A percentile compares a stretch with the other conserved stretches of the same genome.
These are phyloP conservation scores for Lecanicillium sp. DNA, from an alignment of 2,329 filamentous ascomycete genomes.

Conservation along the genomic window DNA sequence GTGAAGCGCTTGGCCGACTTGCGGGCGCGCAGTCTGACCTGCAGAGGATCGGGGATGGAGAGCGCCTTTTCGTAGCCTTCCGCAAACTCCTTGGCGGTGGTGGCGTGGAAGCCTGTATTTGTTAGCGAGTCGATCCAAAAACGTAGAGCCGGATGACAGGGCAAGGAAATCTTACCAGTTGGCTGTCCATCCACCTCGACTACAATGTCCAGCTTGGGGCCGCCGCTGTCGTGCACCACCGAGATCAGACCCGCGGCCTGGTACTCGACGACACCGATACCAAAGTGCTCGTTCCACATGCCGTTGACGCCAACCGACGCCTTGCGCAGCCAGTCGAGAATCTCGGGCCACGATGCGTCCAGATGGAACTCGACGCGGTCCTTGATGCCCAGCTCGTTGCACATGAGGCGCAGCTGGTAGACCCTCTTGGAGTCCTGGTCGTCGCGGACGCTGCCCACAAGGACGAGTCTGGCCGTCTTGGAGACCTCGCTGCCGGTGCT, in stretches of 20 bases:
- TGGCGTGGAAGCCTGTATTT: slow-evolving; percentile 71
- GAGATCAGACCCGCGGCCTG: slow-evolving; percentile 89
- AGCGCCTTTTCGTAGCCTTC: slow-evolving; percentile 73
- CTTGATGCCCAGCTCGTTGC: slow-evolving; percentile 79
- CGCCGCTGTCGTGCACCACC: slow-evolving; percentile 89
- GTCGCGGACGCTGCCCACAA: slow-evolving; percentile 90
- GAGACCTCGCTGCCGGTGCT: slow-evolving; percentile 46
- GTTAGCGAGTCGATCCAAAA: slow-evolving; percentile 20
- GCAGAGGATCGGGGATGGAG: slow-evolving; percentile 62
- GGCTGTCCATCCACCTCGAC: slow-evolving; percentile 69
- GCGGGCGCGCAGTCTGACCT: slow-evolving; percentile 69
- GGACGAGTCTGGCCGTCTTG: slow-evolving; percentile 60
- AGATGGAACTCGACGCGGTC: slow-evolving; percentile 81
- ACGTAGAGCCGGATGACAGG: neutral
- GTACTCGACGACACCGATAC: slow-evolving; percentile 96
- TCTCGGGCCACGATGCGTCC: slow-evolving; percentile 83
- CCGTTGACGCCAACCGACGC: slow-evolving; percentile 87
- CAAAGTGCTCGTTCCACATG: slow-evolving; percentile 99
- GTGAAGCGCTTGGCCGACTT: slow-evolving; percentile 78
- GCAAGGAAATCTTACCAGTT: slow-evolving; percentile 56
- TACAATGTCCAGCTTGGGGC: slow-evolving; percentile 91
- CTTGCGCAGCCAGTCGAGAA: slow-evolving; percentile 70
- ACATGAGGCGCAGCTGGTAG: slow-evolving; percentile 79
- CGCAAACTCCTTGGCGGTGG: slow-evolving; percentile 72
- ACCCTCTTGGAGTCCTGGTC: slow-evolving; percentile 74